phyloP scores from a whole-genome alignment of 1,284 basidiomycete species.

The Boletus sp. region DNA sequence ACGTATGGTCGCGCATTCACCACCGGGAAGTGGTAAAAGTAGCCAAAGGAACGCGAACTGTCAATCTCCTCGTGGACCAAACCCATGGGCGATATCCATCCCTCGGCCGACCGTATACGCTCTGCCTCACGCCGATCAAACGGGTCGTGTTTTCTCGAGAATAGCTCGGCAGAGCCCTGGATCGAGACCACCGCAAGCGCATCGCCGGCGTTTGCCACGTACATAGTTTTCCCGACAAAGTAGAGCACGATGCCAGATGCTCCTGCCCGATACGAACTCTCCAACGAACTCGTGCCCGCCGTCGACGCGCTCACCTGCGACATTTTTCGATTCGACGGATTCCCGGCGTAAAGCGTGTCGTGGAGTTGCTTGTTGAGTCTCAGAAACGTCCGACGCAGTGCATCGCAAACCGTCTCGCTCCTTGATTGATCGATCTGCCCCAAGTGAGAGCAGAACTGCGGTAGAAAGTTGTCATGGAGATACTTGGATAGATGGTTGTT shows the following conservation, averaged over 20 bases:
- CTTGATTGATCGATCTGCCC: constrained; percentile 32
- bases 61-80: constrained; percentile 91
- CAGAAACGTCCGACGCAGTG: constrained; percentile 82
- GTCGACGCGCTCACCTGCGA: constrained; percentile 59
- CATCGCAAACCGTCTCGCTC: constrained; percentile 63
- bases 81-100: constrained; percentile 94
- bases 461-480: constrained; percentile 76
- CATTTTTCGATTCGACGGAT: constrained; percentile 54
- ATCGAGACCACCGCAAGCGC: constrained; percentile 87
- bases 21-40: constrained; percentile 87
- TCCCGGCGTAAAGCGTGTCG: constrained; percentile 52
- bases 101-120: constrained; percentile 88
- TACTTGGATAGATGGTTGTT: constrained; percentile 72
- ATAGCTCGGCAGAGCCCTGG: constrained; percentile 71
- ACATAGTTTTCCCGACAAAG: constrained; percentile 76
- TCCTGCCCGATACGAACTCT: constrained; percentile 60
- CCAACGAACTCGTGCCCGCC: constrained; percentile 30
- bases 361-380: constrained; percentile 78
- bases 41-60: constrained; percentile 91
- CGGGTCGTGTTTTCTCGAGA: constrained; percentile 87
- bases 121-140: constrained; percentile 83
- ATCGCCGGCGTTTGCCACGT: constrained; percentile 90
- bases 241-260: constrained; percentile 89
- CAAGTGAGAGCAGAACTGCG: constrained; percentile 59
- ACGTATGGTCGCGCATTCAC: constrained; percentile 90